These are phyloP conservation scores for Adiantum capillusveneris DNA, from an alignment of 75 land plant species.

Conservation along the genomic window DNA sequence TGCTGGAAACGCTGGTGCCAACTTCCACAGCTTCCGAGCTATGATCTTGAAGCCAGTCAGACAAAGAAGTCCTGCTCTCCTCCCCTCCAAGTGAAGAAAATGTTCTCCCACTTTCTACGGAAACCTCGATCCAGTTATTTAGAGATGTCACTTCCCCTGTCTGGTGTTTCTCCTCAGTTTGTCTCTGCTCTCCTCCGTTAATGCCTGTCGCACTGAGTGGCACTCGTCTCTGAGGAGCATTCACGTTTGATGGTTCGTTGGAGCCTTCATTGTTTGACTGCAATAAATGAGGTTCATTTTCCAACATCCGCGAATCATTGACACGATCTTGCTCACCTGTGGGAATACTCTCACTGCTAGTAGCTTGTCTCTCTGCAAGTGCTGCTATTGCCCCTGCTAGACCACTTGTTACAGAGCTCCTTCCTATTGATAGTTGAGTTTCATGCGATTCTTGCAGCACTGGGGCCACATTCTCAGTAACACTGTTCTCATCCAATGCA, in stretches of 20 bases:
- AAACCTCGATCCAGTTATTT: constrained; percentile 26
- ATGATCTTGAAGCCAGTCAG: constrained; percentile 46
- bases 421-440: background rate
- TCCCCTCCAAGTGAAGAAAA: constrained; percentile 15
- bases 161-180: constrained; percentile 2
- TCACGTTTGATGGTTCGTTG: too few relatives aligned
- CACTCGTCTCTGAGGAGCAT: too few relatives aligned
- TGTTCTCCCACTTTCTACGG: constrained; percentile 19
- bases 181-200: constrained; percentile 1
- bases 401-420: constrained; percentile 61
- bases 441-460: background rate
- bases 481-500: background rate
- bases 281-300: background rate
- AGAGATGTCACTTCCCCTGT: background rate
- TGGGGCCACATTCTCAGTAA: background rate
- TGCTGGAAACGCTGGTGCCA: constrained; percentile 72
- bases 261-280: too few relatives aligned
- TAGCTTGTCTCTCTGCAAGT: constrained; percentile 71
- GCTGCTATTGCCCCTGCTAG: constrained; percentile 90
- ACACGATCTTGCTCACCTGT: background rate
- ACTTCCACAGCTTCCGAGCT: constrained; percentile 72
- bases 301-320: background rate
- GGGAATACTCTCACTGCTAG: constrained; percentile 24
- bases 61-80: constrained; percentile 16
- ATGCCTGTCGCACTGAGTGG: background rate